Evolutionary conservation across 1,284 basidiomycete genomes (phyloP).

Genomic region (Pseudozyma hubeiensis): DNA sequence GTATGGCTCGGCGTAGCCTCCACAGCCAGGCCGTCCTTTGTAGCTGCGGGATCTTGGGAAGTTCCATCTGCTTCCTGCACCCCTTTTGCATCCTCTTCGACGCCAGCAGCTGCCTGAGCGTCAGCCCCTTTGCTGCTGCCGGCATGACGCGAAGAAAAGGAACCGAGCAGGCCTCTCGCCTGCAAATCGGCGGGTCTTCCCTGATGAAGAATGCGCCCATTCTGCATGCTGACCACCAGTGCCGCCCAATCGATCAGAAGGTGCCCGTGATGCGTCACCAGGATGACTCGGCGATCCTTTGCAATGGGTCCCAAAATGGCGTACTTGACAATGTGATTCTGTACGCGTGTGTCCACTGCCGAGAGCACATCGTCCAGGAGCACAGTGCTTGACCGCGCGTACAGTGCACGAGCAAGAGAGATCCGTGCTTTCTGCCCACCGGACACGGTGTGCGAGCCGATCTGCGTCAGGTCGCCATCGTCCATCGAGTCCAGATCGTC

Average conservation of each 20-base stretch:
- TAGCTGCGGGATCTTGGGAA: background rate
- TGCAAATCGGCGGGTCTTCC: constrained; percentile 28
- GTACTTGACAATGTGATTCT: constrained; percentile 71
- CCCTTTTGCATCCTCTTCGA: too few relatives aligned
- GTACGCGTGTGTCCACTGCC: constrained; percentile 75
- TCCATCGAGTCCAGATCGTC: constrained; percentile 59
- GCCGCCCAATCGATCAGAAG: constrained; percentile 42
- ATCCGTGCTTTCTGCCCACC: constrained; percentile 66
- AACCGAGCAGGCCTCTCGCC: constrained; percentile 7
- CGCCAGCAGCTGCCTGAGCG: background rate
- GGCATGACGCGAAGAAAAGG: background rate
- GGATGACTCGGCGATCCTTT: constrained; percentile 75
- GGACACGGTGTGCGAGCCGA: constrained; percentile 60
- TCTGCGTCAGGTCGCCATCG: constrained; percentile 61
- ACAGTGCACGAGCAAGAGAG: constrained; percentile 61
- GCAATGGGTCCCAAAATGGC: constrained; percentile 52
- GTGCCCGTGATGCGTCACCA: constrained; percentile 76
- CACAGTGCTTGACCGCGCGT: constrained; percentile 56
- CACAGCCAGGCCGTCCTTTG: background rate
- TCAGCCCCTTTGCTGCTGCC: background rate
- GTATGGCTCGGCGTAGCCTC: constrained; percentile 3
- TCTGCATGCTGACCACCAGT: constrained; percentile 57
- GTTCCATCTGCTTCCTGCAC: background rate
- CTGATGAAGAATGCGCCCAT: constrained; percentile 23
- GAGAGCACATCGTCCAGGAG: constrained; percentile 65